Evolutionary conservation across 2,329 filamentous ascomycete species (phyloP), one percentile per base, ranked within the genome.

Genomic region (Claviceps monticola): DNA sequence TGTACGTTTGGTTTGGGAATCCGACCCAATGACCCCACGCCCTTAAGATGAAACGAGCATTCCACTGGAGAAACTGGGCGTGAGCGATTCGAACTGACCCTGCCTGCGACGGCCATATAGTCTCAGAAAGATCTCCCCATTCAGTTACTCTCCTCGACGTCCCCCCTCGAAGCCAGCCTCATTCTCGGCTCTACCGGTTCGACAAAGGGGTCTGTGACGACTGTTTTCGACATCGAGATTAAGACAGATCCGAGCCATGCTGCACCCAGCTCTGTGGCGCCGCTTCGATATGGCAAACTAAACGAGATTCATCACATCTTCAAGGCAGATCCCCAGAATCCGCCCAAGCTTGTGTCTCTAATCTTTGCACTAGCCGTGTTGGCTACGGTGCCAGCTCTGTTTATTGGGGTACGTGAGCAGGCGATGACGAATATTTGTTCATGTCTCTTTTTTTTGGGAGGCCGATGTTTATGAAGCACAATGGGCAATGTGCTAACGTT

Each of bases 261-360:
- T 2, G 64, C 79, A 16, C 74, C 80, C 19, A 68, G 74, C 52
- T 78, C 82, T 61, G 78, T 86, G 60, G 73, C 80, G 59, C 82
- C 87, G 9, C 69, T 90, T 57, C 84, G 91, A 69, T 97, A 95
- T 69, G 86, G 85, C 64, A 86, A 88, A 71, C 80, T 83, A 58
- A 73, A 80, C 9, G 86, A 94, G 69, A 96, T 98, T 64, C 79
- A 88, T 72, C 93, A 98, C 73, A 86, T 85, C 61, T 98, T 97
- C 81, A 82, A 81, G 57, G 68, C 75, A 14, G 88, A 91, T 61
- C 81, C 89, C 45, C 80, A 79, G 68, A 95, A 81, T 68, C 89
- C 90, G 21, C 86, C 88, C 46, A 81, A 82, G 67, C 65, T 93
- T 55, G 78, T 97, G 57, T 91, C 87, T 2, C 62, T 93, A 48